Evolutionary conservation across 2,329 filamentous ascomycete genomes (phyloP).

Genomic region (Penicillium hesseltinei): DNA sequence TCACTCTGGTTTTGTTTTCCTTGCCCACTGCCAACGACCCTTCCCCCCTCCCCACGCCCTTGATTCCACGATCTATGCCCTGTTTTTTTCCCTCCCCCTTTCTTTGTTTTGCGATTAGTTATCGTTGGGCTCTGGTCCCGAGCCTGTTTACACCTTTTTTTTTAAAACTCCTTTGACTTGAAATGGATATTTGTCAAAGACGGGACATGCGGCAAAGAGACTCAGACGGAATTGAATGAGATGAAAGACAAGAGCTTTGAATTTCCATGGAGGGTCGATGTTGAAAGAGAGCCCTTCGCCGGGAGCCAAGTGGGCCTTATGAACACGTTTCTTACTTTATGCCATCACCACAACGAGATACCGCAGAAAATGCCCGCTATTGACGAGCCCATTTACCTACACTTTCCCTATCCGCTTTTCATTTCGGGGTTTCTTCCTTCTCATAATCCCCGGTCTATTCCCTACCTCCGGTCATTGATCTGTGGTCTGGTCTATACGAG

Average conservation of each 20-base stretch:
- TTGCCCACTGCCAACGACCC: slow-evolving; percentile 16
- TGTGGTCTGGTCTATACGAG: slow-evolving; percentile 1
- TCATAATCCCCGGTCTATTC: not conserved
- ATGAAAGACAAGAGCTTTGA: slow-evolving; percentile 7
- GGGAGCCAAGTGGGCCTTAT: slow-evolving; percentile 20
- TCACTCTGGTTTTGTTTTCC: slow-evolving; percentile 17
- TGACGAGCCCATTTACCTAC: slow-evolving; percentile 30
- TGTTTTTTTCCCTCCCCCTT: slow-evolving; percentile 12
- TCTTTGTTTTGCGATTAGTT: slow-evolving; percentile 20
- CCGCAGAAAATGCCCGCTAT: slow-evolving; percentile 37
- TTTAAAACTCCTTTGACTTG: slow-evolving; percentile 13
- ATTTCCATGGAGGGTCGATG: slow-evolving; percentile 3
- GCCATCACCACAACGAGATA: slow-evolving; percentile 36
- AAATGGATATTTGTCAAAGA: slow-evolving; percentile 14
- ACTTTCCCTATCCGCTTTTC: slow-evolving; percentile 1
- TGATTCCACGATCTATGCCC: slow-evolving; percentile 20
- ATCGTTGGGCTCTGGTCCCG: slow-evolving; percentile 14
- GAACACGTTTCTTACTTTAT: slow-evolving; percentile 31
- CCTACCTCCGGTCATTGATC: not conserved
- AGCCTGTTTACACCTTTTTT: slow-evolving; percentile 8
- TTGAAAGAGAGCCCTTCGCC: slow-evolving; percentile 18
- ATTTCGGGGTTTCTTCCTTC: not conserved
- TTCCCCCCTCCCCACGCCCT: not conserved
- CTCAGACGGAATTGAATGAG: slow-evolving; percentile 9
- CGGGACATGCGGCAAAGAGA: slow-evolving; percentile 1